Evolutionary conservation across 2,329 filamentous ascomycete species (phyloP).

Genomic region (Beauveria varroae): DNA sequence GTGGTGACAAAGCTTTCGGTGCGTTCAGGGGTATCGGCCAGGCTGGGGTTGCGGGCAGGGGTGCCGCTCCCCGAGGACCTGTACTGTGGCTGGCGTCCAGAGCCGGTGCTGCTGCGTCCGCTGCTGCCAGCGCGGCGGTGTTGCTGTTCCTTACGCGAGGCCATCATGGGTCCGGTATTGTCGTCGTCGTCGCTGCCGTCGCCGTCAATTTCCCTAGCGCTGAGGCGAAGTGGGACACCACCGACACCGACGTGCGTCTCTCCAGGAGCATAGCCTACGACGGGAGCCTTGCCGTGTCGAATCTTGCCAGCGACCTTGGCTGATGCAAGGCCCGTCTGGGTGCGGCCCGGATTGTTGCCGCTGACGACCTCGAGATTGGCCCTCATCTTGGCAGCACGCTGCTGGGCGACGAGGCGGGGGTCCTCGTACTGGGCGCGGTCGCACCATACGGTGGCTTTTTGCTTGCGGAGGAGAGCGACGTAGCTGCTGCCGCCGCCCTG

Average conservation of each 20-base stretch:
- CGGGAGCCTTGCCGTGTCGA: conserved; percentile 71
- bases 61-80: conserved; percentile 39
- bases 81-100: conserved; percentile 42
- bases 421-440: conserved; percentile 91
- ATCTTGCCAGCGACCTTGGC: conserved; percentile 76
- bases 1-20: conserved; percentile 41
- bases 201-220: conserved; percentile 90
- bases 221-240: conserved; percentile 83
- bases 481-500: conserved; percentile 54
- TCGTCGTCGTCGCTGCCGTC: conserved; percentile 76
- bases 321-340: conserved; percentile 54
- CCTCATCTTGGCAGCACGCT: conserved; percentile 78
- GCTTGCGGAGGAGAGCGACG: conserved; percentile 89
- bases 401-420: conserved; percentile 71
- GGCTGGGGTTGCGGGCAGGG: conserved; percentile 40
- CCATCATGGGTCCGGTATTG: conserved; percentile 26
- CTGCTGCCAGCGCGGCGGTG: conserved; percentile 70
- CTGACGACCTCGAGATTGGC: conserved; percentile 78
- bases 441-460: conserved; percentile 98
- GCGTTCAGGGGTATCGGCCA: conserved; percentile 49
- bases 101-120: conserved; percentile 60
- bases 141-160: conserved; percentile 35
- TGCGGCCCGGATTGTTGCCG: conserved; percentile 41
- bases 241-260: conserved; percentile 66
- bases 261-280: conserved; percentile 71